phyloP scores from a whole-genome alignment of 2,329 filamentous ascomycete genomes.

The Pseudocercospora musae region DNA sequence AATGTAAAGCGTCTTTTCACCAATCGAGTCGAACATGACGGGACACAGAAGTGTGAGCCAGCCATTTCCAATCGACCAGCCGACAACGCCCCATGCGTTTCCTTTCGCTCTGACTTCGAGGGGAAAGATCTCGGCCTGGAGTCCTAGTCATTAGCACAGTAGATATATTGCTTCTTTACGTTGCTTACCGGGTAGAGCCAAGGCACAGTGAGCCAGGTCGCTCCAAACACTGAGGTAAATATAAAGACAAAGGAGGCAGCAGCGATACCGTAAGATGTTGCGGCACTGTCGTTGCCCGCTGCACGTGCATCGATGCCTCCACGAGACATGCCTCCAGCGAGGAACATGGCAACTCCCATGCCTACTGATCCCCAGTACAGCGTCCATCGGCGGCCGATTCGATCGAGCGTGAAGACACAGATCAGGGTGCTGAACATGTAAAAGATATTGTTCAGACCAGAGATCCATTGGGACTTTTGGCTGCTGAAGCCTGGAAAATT shows the following conservation, averaged over 20 bases:
- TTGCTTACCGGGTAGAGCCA: slow-evolving; percentile 40
- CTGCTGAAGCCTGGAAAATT: slow-evolving; percentile 24
- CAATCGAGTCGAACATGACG: slow-evolving; percentile 60
- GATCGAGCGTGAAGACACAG: slow-evolving; percentile 37
- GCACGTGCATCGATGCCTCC: slow-evolving; percentile 28
- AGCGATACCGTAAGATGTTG: slow-evolving; percentile 40
- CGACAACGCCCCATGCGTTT: slow-evolving; percentile 72
- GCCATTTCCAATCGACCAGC: slow-evolving; percentile 73
- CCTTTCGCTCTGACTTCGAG: slow-evolving; percentile 68
- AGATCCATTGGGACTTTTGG: slow-evolving; percentile 42
- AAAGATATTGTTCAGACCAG: slow-evolving; percentile 40
- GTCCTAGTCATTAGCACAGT: background rate
- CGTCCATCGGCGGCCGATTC: slow-evolving; percentile 35
- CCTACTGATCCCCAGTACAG: slow-evolving; percentile 37
- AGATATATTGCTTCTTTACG: background rate
- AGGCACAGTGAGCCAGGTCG: slow-evolving; percentile 57
- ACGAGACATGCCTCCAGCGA: slow-evolving; percentile 34
- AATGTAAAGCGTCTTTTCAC: slow-evolving; percentile 70
- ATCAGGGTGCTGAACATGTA: slow-evolving; percentile 36
- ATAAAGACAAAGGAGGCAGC: slow-evolving; percentile 70
- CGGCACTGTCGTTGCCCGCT: slow-evolving; percentile 22
- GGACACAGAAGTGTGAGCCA: slow-evolving; percentile 47
- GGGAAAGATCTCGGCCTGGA: slow-evolving; percentile 69
- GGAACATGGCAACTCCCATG: slow-evolving; percentile 35
- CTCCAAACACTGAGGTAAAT: slow-evolving; percentile 63